These are phyloP conservation scores for Pseudogymnoascus sp. DNA, from an alignment of 2,329 filamentous ascomycete species.

Conservation along the genomic window DNA sequence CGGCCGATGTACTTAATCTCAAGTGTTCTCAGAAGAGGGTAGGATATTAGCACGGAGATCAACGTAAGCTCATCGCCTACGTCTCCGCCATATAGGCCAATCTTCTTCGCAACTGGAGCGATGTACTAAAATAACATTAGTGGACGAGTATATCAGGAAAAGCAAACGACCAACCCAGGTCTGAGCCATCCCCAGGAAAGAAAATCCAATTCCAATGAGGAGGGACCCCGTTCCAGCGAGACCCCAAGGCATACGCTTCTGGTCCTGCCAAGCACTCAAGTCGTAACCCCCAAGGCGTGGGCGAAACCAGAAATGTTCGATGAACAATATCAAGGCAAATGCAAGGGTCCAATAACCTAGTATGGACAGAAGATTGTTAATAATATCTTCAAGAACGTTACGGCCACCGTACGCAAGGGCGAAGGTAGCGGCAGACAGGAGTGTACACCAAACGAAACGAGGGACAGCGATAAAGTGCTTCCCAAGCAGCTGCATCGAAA, in stretches of 20 bases:
- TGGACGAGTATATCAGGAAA: neutral
- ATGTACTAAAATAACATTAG: neutral
- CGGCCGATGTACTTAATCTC: conserved; percentile 5
- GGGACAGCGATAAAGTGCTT: conserved; percentile 22
- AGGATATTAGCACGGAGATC: neutral
- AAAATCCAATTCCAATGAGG: conserved; percentile 17
- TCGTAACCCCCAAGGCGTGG: conserved; percentile 21
- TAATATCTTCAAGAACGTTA: conserved; percentile 20
- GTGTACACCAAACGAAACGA: conserved; percentile 22
- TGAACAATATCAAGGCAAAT: conserved; percentile 20
- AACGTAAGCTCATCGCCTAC: neutral
- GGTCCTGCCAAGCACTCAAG: conserved; percentile 22
- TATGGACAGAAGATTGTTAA: conserved; percentile 21
- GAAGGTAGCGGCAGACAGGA: conserved; percentile 17
- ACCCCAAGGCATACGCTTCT: conserved; percentile 20
- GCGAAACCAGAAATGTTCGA: conserved; percentile 23
- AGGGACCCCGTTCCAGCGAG: conserved; percentile 18
- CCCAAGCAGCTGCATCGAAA: conserved; percentile 22
- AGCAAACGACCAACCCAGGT: conserved; percentile 18
- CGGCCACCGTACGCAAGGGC: conserved; percentile 21
- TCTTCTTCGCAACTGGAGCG: neutral
- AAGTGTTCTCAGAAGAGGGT: neutral
- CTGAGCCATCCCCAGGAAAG: conserved; percentile 22
- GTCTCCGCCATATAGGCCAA: neutral
- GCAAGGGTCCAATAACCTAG: conserved; percentile 25